Conservation (phyloP, 495 filamentous ascomycete genomes). For the Xylaria cubensis region DNA sequence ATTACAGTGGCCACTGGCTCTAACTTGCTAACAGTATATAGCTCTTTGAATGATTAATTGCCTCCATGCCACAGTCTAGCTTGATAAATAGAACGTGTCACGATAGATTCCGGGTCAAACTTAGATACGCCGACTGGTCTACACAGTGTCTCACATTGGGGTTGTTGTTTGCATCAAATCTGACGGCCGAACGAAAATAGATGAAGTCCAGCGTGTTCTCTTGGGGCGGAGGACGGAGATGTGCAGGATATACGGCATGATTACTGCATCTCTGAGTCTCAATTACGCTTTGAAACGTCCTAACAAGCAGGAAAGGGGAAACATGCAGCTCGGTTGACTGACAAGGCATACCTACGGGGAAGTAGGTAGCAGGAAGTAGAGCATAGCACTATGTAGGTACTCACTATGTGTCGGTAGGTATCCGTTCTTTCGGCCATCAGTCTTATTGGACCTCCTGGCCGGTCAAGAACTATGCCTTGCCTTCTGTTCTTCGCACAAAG, state of each 20-base stretch:
- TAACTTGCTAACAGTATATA: background rate
- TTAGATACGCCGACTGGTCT: background rate
- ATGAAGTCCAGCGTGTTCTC: background rate
- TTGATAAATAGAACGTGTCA: background rate
- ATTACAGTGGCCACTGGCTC: background rate
- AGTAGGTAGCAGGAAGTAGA: no score
- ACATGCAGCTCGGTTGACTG: background rate
- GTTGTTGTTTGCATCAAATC: background rate
- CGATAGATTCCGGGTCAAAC: background rate
- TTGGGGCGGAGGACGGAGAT: constrained; percentile 4
- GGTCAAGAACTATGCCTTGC: background rate
- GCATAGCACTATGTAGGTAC: background rate
- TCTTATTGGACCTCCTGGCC: background rate
- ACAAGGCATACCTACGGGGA: background rate
- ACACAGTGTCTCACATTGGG: background rate
- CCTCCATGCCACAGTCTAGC: background rate
- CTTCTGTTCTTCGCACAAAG: background rate
- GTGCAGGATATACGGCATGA: background rate
- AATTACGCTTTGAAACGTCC: background rate
- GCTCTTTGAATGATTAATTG: background rate
- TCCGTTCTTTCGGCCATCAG: background rate
- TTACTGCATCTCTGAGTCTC: background rate
- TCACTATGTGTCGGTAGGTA: background rate
- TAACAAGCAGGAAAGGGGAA: background rate
- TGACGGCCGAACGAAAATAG: background rate